phyloP scores from a whole-genome alignment of 345 rosid species.

The Lepidium aucheri region DNA sequence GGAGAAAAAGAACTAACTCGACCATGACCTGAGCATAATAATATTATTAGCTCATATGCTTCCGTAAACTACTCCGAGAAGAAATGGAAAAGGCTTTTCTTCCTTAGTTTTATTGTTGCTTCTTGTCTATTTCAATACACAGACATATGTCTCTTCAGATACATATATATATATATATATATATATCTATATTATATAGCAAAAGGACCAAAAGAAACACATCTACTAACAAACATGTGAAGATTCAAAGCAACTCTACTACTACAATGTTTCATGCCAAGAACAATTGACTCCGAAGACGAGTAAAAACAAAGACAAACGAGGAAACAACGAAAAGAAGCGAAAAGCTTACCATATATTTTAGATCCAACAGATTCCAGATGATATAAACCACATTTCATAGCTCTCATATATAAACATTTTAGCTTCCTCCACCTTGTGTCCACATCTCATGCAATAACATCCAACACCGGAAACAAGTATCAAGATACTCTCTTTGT shows the following conservation, averaged over 20 bases:
- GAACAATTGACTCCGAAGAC: not conserved
- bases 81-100: not conserved
- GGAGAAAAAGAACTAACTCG: not conserved
- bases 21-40: not conserved
- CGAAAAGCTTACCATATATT: constrained; percentile 22
- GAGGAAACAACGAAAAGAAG: not conserved
- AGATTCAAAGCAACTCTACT: constrained; percentile 14
- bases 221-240: constrained; percentile 16
- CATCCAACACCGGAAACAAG: constrained; percentile 7
- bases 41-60: not conserved
- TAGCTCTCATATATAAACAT: not conserved
- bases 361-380: not conserved
- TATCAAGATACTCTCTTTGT: constrained; percentile 48
- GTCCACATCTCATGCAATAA: constrained; percentile 14
- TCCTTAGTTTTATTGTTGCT: not conserved
- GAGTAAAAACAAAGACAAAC: constrained; percentile 4
- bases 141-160: constrained; percentile 15
- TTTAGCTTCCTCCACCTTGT: not conserved
- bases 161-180: no score
- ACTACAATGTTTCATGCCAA: constrained; percentile 22
- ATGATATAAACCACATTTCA: not conserved
- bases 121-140: constrained; percentile 14
- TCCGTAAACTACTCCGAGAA: not conserved
- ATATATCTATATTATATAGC: not conserved
- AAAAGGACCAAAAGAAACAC: constrained; percentile 4